These are phyloP conservation scores for Galerina marginata DNA, from an alignment of 768 basidiomycete species.

Conservation along the genomic window DNA sequence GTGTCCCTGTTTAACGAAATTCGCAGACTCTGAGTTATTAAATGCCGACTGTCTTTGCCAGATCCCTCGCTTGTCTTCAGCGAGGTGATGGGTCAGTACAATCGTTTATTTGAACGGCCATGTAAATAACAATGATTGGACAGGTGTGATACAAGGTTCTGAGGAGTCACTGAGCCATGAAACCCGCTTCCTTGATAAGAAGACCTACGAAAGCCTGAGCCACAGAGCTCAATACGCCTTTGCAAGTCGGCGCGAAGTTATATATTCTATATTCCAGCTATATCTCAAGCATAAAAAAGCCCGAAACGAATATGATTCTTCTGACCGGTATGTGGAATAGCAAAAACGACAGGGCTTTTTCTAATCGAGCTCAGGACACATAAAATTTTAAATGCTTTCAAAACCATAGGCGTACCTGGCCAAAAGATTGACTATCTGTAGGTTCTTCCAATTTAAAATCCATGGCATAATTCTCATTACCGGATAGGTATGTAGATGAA, in stretches of 20 bases:
- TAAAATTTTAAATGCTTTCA: constrained; percentile 44
- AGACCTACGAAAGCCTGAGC: constrained; percentile 53
- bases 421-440: constrained; percentile 61
- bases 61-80: constrained; percentile 68
- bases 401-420: constrained; percentile 38
- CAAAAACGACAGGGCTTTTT: neutral
- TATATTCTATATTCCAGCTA: constrained; percentile 59
- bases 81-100: constrained; percentile 63
- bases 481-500: constrained; percentile 70
- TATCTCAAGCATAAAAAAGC: constrained; percentile 54
- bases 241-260: constrained; percentile 46
- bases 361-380: constrained; percentile 48
- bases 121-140: neutral
- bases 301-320: constrained; percentile 53
- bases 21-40: neutral
- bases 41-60: constrained; percentile 30
- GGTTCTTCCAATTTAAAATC: constrained; percentile 20
- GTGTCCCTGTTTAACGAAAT: neutral
- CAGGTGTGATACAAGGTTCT: constrained; percentile 74
- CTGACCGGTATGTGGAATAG: constrained; percentile 53
- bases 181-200: constrained; percentile 45
- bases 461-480: neutral
- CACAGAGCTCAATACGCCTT: constrained; percentile 60
- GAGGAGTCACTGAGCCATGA: constrained; percentile 48
- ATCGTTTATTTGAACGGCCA: neutral